Evolutionary conservation across 208 protist species (phyloP).

Genomic region (Crithidia sp.): DNA sequence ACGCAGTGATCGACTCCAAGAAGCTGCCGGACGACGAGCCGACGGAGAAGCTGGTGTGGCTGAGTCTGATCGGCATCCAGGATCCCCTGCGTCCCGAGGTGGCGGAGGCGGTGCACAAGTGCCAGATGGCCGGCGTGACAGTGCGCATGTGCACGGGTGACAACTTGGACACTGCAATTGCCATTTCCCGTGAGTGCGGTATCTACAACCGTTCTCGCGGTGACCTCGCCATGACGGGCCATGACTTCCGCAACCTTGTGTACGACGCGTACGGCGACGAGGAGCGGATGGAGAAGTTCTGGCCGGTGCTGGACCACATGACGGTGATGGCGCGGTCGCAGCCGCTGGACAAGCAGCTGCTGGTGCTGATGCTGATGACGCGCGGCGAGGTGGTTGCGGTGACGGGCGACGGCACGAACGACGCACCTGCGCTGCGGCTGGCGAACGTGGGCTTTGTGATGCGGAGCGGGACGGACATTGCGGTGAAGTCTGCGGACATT

Average conservation of each 20-base stretch:
- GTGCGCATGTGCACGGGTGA: constrained; percentile 98
- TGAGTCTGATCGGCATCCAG: constrained; percentile 95
- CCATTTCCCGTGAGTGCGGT: constrained; percentile 93
- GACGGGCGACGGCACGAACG: constrained; percentile 98
- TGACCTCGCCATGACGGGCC: constrained; percentile 88
- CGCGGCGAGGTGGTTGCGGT: constrained; percentile 82
- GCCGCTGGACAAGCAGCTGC: constrained; percentile 89
- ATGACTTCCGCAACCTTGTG: constrained; percentile 88
- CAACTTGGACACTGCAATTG: constrained; percentile 93
- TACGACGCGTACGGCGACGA: constrained; percentile 82
- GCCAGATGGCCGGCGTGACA: constrained; percentile 93
- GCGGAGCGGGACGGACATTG: constrained; percentile 96
- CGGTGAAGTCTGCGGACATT: constrained; percentile 93
- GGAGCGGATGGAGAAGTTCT: constrained; percentile 73
- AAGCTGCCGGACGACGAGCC: constrained; percentile 65
- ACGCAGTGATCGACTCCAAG: constrained; percentile 25
- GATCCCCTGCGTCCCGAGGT: constrained; percentile 96
- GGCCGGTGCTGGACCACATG: constrained; percentile 75
- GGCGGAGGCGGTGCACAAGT: constrained; percentile 86
- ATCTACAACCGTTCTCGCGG: constrained; percentile 77
- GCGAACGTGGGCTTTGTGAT: constrained; percentile 98
- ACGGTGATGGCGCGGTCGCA: constrained; percentile 88
- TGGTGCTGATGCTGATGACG: constrained; percentile 85
- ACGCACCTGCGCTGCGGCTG: constrained; percentile 95
- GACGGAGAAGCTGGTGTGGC: constrained; percentile 84